Percentiles rank a stretch among this genome's conserved stretches.
phyloP scores from a whole-genome alignment of 768 basidiomycete genomes.

The Suillus hirtellus region DNA sequence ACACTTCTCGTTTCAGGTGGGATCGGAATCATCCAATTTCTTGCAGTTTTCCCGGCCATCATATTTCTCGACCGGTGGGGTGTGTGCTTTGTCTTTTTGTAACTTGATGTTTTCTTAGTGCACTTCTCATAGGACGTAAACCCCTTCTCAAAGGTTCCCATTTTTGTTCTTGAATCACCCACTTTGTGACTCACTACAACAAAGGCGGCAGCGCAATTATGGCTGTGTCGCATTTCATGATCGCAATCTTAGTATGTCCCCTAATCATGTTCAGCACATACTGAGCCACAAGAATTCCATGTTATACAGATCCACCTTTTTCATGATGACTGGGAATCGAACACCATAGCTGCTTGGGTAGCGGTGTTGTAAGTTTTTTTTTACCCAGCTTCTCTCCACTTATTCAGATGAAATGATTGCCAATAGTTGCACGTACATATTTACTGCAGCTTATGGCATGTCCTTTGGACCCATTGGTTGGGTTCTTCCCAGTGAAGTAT shows the following conservation, averaged over 20 bases:
- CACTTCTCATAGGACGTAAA: constrained; percentile 50
- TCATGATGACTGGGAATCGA: constrained; percentile 56
- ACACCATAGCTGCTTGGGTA: constrained; percentile 61
- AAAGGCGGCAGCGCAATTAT: constrained; percentile 62
- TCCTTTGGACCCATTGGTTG: constrained; percentile 82
- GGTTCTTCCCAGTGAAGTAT: constrained; percentile 84
- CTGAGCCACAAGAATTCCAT: not conserved
- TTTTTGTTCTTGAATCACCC: not conserved
- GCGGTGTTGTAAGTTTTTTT: constrained; percentile 57
- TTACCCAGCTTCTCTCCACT: not conserved
- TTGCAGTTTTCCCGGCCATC: constrained; percentile 76
- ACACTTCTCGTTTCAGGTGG: constrained; percentile 74
- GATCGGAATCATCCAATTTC: constrained; percentile 74
- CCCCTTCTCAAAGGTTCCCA: constrained; percentile 56
- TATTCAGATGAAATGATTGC: not conserved
- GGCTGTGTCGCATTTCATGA: constrained; percentile 62
- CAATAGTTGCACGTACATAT: constrained; percentile 65
- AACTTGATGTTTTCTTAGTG: constrained; percentile 1
- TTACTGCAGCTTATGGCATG: constrained; percentile 76
- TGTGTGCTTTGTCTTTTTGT: constrained; percentile 22
- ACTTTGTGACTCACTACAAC: not conserved
- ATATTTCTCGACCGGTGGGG: constrained; percentile 68
- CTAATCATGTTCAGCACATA: not conserved
- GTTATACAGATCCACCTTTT: constrained; percentile 45
- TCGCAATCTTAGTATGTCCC: constrained; percentile 58